Conservation (phyloP, 805 yeast species). For the Kodamaea sagamina region DNA sequence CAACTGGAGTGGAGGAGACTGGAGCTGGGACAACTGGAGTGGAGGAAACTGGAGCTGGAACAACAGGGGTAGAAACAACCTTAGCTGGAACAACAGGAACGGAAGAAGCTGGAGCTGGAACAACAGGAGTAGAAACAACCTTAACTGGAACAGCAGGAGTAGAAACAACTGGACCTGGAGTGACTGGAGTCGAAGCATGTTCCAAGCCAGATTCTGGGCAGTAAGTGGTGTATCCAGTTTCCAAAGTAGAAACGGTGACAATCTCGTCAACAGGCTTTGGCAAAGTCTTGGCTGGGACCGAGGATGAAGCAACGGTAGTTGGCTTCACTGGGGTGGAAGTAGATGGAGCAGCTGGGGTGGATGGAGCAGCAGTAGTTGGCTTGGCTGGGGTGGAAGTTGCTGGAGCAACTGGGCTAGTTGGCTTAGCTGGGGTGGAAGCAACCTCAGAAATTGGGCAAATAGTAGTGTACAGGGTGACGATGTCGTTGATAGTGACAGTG, state of each 20-base stretch:
- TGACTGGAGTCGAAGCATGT: slow-evolving; percentile 10
- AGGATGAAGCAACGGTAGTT: slow-evolving; percentile 10
- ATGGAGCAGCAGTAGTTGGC: slow-evolving; percentile 12
- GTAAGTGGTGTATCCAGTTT: slow-evolving; percentile 24
- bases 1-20: slow-evolving; percentile 12
- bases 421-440: slow-evolving; percentile 7
- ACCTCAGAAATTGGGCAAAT: slow-evolving; percentile 16
- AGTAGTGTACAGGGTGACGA: slow-evolving; percentile 19
- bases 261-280: slow-evolving; percentile 18
- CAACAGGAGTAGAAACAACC: slow-evolving; percentile 36
- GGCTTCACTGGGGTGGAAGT: slow-evolving; percentile 9
- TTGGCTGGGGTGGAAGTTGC: slow-evolving; percentile 9
- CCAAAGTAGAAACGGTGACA: slow-evolving; percentile 15
- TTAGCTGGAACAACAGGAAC: slow-evolving; percentile 10
- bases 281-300: slow-evolving; percentile 15
- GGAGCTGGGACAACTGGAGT: slow-evolving; percentile 16
- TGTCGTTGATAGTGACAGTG: slow-evolving; percentile 19
- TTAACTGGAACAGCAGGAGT: slow-evolving; percentile 31
- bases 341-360: slow-evolving; percentile 5
- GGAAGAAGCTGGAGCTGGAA: slow-evolving; percentile 12
- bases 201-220: slow-evolving; percentile 18
- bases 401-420: not conserved
- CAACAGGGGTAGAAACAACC: slow-evolving; percentile 9
- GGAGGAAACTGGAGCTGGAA: slow-evolving; percentile 10
- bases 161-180: slow-evolving; percentile 16